Conservation (phyloP, 768 basidiomycete genomes). For the Hortiboletus flavorubellus region DNA sequence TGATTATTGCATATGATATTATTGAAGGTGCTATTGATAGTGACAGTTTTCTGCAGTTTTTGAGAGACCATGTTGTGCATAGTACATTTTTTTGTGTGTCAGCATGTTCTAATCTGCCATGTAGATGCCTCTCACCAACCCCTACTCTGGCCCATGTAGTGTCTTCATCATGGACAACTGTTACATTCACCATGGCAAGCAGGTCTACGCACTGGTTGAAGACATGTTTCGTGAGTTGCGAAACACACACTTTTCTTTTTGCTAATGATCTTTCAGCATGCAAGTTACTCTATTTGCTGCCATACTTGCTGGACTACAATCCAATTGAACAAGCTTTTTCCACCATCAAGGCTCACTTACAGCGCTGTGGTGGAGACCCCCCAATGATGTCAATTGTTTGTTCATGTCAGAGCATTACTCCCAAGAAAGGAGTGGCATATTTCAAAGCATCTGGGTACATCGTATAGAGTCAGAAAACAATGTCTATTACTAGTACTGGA, state of each 20-base stretch:
- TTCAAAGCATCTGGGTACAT: background rate
- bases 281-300: conserved; percentile 28
- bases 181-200: conserved; percentile 14
- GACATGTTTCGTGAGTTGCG: conserved; percentile 14
- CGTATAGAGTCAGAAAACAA: background rate
- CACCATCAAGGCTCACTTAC: background rate
- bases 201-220: conserved; percentile 5
- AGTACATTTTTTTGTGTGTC: background rate
- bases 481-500: background rate
- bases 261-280: conserved; percentile 8
- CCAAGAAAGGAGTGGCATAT: too few relatives aligned
- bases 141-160: background rate
- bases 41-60: conserved; percentile 6
- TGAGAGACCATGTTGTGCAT: conserved; percentile 4
- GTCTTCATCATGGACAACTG: conserved; percentile 27
- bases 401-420: too few relatives aligned
- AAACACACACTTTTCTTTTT: too few relatives aligned
- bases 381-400: too few relatives aligned
- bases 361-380: background rate
- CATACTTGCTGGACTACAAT: conserved; percentile 17
- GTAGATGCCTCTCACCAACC: conserved; percentile 4
- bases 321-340: conserved; percentile 16
- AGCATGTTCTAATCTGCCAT: too few relatives aligned
- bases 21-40: conserved; percentile 15
- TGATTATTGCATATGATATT: conserved; percentile 8